Evolutionary conservation across 768 basidiomycete species (phyloP), one percentile per base, ranked within the genome.

Genomic region (Termitomyces sp.): DNA sequence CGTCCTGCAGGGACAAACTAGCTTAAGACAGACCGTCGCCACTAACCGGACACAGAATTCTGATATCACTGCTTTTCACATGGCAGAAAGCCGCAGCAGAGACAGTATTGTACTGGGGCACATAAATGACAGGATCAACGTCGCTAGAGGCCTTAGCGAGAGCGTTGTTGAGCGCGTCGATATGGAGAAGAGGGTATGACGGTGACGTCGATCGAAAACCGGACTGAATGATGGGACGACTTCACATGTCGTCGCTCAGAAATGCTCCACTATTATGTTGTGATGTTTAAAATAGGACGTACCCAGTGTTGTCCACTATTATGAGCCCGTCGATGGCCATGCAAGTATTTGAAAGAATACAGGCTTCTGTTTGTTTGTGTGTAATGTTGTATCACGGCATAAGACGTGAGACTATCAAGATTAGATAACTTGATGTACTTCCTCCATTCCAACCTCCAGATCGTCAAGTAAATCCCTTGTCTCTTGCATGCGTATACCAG

Each of bases 241-340:
- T 86, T 69, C 55, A 47, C 33, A 54, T 55, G 33, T 54, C 56
- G 61, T 68, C 26, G 68, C 65, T 60, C 56, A 59, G 58, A 47
- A 54, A 33, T 37, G 31, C 41, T 33, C 31, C 9, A 33, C 35
- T 35, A 5, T 11, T 9, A 33, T 1, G 61, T 40, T 65, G 58
- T 49, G 43, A 46, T 31, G 17, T 26, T 35, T 51, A 50, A 28
- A 57, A 46, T 35, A 12, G 31, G 48, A 78, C 85, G 67, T 61
- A 89, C 89, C 88, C 86, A 60, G 80, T 74, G 61, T 76, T 78
- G 71, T 92, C 90, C 56, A 92, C 74, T 55, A 92, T 83, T 62
- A 92, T 91, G 53, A 92, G 70, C 17, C 90, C 90, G 71, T 92
- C 89, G 67, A 92, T 85, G 59, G 83, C 82, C 89, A 90, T 91